Base-by-base conservation (phyloP, 805 yeast genomes). In the Groenewaldozyma salmanticensis region DNA sequence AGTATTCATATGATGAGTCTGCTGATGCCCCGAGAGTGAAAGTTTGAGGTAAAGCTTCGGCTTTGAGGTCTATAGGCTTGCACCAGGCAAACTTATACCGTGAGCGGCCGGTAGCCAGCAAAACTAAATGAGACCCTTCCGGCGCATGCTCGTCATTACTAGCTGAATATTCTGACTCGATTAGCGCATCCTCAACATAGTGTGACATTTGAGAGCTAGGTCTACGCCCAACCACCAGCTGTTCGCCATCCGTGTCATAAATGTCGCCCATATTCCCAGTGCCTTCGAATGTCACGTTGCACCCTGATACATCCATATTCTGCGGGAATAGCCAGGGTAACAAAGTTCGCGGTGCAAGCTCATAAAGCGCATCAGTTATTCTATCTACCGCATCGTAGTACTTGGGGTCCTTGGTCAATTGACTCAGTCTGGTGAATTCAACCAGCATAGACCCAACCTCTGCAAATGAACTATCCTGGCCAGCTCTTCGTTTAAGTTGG, bases 351-450 rank as follows among this genome's bases (percentile, higher is more conserved):
- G 47, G 53, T 1, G 52, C 46, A 9, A 68, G 62, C 3, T 58
- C 58, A 19, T 62, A 54, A 16, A 72, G 47, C 21, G 54, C 59
- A 20, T 65, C 54, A 3, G 70, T 69, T 16, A 74, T 59, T 31
- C 71, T 62, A 20, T 68, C 68, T 13, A 69, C 62, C 5, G 74
- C 74, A 45, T 73, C 71, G 53, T 63, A 74, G 54, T 73, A 77
- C 36, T 59, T 61, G 44, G 66, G 54, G 37, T 72, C 65, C 4
- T 65, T 64, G 1, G 79, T 71, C 19, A 76, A 40, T 43, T 74
- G 77, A 1, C 79, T 60, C 35, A 76, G 52, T 31, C 73, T 60
- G 5, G 75, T 63, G 42, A 76, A 71, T 49, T 76, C 81, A 33
- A 76, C 55, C 0, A 73, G 60, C 39, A 74, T 51, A 1, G 78